phyloP scores from a whole-genome alignment of 2,329 filamentous ascomycete species.

The Hypoxylon sp. region DNA sequence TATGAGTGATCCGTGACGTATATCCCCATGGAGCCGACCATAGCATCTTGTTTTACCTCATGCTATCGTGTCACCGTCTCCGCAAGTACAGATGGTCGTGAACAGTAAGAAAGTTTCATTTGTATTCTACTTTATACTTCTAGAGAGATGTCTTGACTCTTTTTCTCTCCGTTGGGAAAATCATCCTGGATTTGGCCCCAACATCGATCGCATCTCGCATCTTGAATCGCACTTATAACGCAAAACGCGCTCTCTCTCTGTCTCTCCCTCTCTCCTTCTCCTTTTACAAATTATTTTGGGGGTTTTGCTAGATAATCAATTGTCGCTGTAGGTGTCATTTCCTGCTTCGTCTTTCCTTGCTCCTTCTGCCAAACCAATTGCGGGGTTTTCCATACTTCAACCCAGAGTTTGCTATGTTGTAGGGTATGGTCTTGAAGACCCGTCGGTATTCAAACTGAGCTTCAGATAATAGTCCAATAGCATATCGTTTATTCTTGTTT shows the following conservation, averaged over 20 bases:
- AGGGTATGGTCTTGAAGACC: conserved; percentile 16
- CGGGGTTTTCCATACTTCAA: conserved; percentile 21
- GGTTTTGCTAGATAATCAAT: not conserved
- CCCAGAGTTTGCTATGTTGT: conserved; percentile 6
- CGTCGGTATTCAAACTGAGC: conserved; percentile 34
- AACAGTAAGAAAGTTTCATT: conserved; percentile 37
- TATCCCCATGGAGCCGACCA: too few species aligned
- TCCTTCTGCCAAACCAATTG: conserved; percentile 12
- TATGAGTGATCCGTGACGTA: not conserved
- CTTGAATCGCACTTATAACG: not conserved
- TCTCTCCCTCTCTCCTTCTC: too few species aligned
- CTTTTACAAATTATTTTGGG: too few species aligned
- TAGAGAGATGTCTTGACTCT: conserved; percentile 1
- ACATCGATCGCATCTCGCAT: not conserved
- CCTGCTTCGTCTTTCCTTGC: not conserved
- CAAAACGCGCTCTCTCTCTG: not conserved
- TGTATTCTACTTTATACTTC: conserved; percentile 40
- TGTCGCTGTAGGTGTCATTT: not conserved
- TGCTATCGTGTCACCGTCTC: not conserved
- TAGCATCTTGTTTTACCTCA: not conserved
- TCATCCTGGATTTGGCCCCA: conserved; percentile 1
- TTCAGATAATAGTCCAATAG: conserved; percentile 32
- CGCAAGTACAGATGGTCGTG: not conserved
- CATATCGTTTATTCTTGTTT: conserved; percentile 8
- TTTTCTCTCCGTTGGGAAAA: conserved; percentile 1